Base-by-base conservation (phyloP, 139 green algal genomes). In the Protoeuglena noctilucae region DNA sequence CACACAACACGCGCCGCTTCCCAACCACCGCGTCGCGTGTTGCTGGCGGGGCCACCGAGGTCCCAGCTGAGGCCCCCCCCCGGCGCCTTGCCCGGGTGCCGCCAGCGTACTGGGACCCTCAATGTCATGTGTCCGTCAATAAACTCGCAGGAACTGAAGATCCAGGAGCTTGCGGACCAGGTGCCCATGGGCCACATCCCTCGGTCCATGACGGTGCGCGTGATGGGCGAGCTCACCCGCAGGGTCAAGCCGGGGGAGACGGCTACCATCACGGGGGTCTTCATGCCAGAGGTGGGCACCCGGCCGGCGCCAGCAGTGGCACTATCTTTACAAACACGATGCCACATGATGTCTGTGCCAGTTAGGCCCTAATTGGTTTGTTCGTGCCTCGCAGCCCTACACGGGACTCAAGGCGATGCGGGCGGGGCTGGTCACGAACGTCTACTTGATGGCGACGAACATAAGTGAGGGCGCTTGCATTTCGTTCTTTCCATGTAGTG, bases 111-210 rank as follows among this genome's bases (percentile, higher is more conserved):
- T 25, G 40, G 30, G 61, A 62, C 40, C 54, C 3, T 24, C 25
- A 34, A 43, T 2, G 4, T 50, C 25, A 22, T 39, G 14, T 54
- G 9, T 12, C 9, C 43, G 9, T 50, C 9, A 12, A 6, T 21
- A 21, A 12, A 28, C 43, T 7, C 43, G 43, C 14, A 7, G 48
- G n/a, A 53, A 31, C 22, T 31, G 52, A 29, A 29, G n/a, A 52
- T 75, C 23, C 72, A 78, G 40, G 73, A 74, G 49, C 43, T 72
- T 22, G 41, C 56, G 0, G 66, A 69, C 30, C 74, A 94, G 72
- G 90, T 98, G 24, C 90, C 90, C 5, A 75, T 93, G 63, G 90
- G 90, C 48, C 73, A 81, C 40, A 95, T 89, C 0, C 90, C 90
- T 1, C 79, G 90, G 53, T 83, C 77, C 40, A 69, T 98, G 62